Base-by-base conservation (phyloP, 148 eudicot genomes). In the Suaeda aralocaspica region DNA sequence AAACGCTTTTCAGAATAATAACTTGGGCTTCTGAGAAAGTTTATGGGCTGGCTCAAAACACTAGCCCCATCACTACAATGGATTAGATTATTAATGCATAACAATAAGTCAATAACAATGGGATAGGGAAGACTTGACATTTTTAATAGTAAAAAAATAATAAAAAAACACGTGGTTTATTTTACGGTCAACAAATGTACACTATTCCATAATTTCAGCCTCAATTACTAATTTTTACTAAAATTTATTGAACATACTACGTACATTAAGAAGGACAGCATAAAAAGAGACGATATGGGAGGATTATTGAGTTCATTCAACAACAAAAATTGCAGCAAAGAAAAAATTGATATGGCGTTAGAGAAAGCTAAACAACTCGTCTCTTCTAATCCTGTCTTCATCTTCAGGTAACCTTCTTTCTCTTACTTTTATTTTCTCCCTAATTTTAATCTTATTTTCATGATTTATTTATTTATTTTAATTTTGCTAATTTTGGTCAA, bases 351-450 rank as follows among this genome's bases (percentile, higher is more conserved):
- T 15, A 83, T 76, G 89, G 90, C 91, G 70, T 78, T 83, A 39
- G 67, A 85, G 12, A 90, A 90, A 63, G 91, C 80, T 52, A 83
- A 90, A 66, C 63, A 79, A 29, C 80, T 84, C 59, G 87, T 84
- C 4, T 79, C 82, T 60, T 88, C 92, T 18, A 73, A 75, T 46
- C 90, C 92, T 62, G 87, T 78, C 72, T 71, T 90, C 53, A 76
- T 90, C 74, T 90, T 90, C 84, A 90, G 96, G 92, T 82, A 19
- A 68, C 16, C 45, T 56, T 53, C 14, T 53, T 15, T 36, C 7
- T 65, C 39, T 42, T 4, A 44, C 42, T 16, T 18, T 50, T 14
- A 0, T 44, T 13, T 1, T 1, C n/a, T 24, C 28, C 1, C 13
- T 66, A 8, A n/a, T 62, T 12, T 30, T 0, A 59, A 30, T 30